phyloP scores from a whole-genome alignment of 1,284 basidiomycete species.

The Pulchroboletus neoregius region DNA sequence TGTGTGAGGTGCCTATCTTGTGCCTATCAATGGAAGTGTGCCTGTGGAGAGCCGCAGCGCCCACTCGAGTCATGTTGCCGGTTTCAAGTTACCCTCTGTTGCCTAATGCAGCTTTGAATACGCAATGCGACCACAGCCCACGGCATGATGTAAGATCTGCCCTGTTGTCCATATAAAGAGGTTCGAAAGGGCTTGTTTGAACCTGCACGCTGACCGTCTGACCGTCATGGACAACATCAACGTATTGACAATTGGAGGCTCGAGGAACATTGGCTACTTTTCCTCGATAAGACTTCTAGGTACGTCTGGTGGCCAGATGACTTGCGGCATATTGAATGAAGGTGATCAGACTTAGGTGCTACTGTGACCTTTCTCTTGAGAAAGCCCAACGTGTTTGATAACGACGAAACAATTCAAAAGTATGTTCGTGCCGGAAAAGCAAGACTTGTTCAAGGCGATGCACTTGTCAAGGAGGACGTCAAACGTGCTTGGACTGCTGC shows the following conservation, averaged over 20 bases:
- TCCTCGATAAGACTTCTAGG: conserved; percentile 49
- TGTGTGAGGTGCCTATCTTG: too few species aligned
- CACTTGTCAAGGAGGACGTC: conserved; percentile 42
- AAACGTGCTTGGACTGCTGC: conserved; percentile 40
- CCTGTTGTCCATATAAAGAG: conserved; percentile 9
- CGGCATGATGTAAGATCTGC: conserved; percentile 5
- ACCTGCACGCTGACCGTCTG: not conserved
- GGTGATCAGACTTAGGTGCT: conserved; percentile 40
- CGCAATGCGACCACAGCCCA: not conserved
- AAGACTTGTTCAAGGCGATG: conserved; percentile 46
- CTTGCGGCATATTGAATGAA: not conserved
- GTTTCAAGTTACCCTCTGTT: too few species aligned
- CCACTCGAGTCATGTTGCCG: too few species aligned
- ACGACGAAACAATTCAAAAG: conserved; percentile 40
- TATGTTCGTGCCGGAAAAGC: conserved; percentile 42
- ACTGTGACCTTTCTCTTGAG: conserved; percentile 51
- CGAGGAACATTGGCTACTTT: conserved; percentile 61
- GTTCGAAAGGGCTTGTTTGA: not conserved
- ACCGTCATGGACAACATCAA: conserved; percentile 33
- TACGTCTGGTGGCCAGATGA: conserved; percentile 21
- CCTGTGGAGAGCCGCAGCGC: too few species aligned
- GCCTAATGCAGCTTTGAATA: too few species aligned
- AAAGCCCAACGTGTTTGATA: conserved; percentile 39
- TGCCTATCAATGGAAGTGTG: too few species aligned
- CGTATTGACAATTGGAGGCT: conserved; percentile 53